Evolutionary conservation across 345 rosid species (phyloP), one percentile per base, ranked within the genome.

Genomic region (Clausena lansium): DNA sequence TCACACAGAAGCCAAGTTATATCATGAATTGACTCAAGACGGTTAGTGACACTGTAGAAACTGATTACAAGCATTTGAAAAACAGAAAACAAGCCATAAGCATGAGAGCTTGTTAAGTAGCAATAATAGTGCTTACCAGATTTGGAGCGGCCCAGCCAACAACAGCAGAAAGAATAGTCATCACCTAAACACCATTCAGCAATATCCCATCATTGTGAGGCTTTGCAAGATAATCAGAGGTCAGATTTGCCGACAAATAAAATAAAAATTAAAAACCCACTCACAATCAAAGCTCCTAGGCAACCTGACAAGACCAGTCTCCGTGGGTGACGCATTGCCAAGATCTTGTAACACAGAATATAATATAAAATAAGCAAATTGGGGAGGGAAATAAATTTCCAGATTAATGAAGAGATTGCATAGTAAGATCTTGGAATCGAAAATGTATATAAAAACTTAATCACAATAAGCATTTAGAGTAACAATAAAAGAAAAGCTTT

Each of bases 321-420:
- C 86, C 97, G 90, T 2, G 97, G 98, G 77, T 96, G 97, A 62
- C 98, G 96, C 98, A 96, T 96, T 38, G 99, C 99, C 91, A 94
- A 82, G 85, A 96, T 94, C 99, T 96, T 83, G 78, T 78, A 71
- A 77, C 76, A 74, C 78, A 33, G 14, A 79, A 75, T 33, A 81
- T 24, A 82, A 70, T 58, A 24, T 58, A 45, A 77, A 76, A 54
- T 27, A 62, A 65, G 28, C 57, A 61, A 41, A 58, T 54, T 7
- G 13, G 32, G 14, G 52, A 8, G 9, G 9, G 39, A 15, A 14
- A 7, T 45, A 45, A 19, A 30, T 32, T 24, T 39, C 35, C 24
- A 9, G 24, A 22, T 60, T 47, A 70, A 7, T 1, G n/a, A 60
- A 70, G 25, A 4, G 57, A 58, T 41, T 50, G 20, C 27, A 33